These are phyloP conservation scores for Phytophthora pseudosyringae DNA, from an alignment of 352 stramenopile genomes.

Conservation along the genomic window DNA sequence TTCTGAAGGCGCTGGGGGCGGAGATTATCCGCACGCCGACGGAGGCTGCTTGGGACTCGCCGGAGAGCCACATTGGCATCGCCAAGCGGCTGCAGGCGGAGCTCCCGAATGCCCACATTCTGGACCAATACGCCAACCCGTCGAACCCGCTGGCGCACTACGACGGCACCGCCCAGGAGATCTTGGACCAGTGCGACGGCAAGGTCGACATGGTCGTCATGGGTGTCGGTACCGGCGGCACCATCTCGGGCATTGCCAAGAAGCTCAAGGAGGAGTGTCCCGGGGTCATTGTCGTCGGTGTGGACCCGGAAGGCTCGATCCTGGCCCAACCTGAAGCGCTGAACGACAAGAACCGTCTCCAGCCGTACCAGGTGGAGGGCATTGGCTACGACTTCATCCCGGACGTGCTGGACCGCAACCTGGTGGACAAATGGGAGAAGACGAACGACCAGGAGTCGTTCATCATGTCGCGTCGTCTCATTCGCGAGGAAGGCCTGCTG, in stretches of 20 bases:
- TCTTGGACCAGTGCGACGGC: slow-evolving; percentile 92
- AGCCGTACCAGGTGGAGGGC: slow-evolving; percentile 94
- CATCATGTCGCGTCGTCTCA: slow-evolving; percentile 93
- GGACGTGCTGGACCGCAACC: slow-evolving; percentile 90
- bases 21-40: slow-evolving; percentile 97
- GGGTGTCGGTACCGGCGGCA: slow-evolving; percentile 94
- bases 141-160: slow-evolving; percentile 96
- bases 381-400: slow-evolving; percentile 98
- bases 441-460: slow-evolving; percentile 94
- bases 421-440: slow-evolving; percentile 96
- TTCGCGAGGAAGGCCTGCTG: slow-evolving; percentile 95
- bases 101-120: slow-evolving; percentile 94
- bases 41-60: slow-evolving; percentile 95
- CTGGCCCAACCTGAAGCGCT: slow-evolving; percentile 90
- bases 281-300: slow-evolving; percentile 84
- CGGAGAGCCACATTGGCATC: slow-evolving; percentile 94
- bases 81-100: slow-evolving; percentile 91
- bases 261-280: slow-evolving; percentile 94
- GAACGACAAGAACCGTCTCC: slow-evolving; percentile 92
- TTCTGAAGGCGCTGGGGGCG: slow-evolving; percentile 95
- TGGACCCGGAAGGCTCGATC: slow-evolving; percentile 93
- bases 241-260: slow-evolving; percentile 93
- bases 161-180: slow-evolving; percentile 95
- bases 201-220: slow-evolving; percentile 96
- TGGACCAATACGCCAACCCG: slow-evolving; percentile 97